Percentiles rank a stretch among this genome's conserved stretches.
Conservation (phyloP, 2,329 filamentous ascomycete species). For the Epichloe typhina region DNA sequence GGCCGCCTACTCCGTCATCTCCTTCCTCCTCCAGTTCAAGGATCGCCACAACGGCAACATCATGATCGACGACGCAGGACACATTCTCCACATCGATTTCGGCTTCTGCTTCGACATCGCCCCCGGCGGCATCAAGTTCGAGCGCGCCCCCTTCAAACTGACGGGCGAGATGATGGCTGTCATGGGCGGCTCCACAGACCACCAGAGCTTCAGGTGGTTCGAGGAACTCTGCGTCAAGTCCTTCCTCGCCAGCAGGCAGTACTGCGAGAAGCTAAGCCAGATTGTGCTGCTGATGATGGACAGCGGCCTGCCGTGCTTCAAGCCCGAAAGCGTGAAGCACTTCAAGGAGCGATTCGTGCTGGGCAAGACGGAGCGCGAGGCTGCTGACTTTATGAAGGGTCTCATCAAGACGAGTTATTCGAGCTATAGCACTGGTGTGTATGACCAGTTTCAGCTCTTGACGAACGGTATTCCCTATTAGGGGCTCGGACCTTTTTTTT, state of each 20-base stretch:
- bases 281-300: conserved; percentile 94
- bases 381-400: conserved; percentile 84
- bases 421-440: conserved; percentile 84
- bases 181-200: conserved; percentile 77
- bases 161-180: conserved; percentile 98
- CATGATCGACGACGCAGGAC: conserved; percentile 95
- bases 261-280: conserved; percentile 79
- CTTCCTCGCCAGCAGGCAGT: conserved; percentile 76
- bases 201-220: conserved; percentile 88
- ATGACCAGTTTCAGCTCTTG: conserved; percentile 94
- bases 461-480: conserved; percentile 96
- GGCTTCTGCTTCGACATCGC: conserved; percentile 99
- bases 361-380: conserved; percentile 82
- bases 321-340: conserved; percentile 84
- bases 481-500: neutral
- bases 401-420: conserved; percentile 81
- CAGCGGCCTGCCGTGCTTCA: conserved; percentile 92
- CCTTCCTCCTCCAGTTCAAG: conserved; percentile 95
- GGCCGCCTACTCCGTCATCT: conserved; percentile 96
- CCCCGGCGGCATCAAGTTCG: conserved; percentile 91
- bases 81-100: conserved; percentile 98
- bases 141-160: conserved; percentile 95
- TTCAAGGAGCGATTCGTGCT: conserved; percentile 88
- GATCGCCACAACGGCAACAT: conserved; percentile 99
- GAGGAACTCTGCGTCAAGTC: conserved; percentile 94